Base-by-base conservation (phyloP, 2,329 filamentous ascomycete species). In the Cordyceps tenuipes region DNA sequence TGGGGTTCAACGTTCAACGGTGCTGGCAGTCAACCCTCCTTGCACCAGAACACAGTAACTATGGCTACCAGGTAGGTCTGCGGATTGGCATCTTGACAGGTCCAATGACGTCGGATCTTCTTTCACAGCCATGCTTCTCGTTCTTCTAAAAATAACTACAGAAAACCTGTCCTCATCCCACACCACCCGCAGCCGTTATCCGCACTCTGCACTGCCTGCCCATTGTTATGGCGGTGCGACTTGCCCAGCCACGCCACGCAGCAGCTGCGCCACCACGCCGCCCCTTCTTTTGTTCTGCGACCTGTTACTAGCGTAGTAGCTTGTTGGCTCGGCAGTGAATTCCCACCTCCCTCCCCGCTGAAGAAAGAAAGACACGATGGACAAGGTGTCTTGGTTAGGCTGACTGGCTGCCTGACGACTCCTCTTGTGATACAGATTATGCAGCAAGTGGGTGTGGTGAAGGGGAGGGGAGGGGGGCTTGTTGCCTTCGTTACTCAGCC, bases 201-300 rank as follows among this genome's bases (percentile, higher is more conserved):
- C 51, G 39, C 51, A 29, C 53, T 36, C 34, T 36, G 34, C 39
- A 15, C 39, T 47, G 47, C 44, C n/a, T 47, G 47, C 44, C n/a
- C 43, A n/a, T 36, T 19, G 23, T 34, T 47, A 3, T 47, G 21
- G 41, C 23, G 53, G 44, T 47, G 21, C 44, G 44, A 5, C 10
- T n/a, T n/a, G n/a, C n/a, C n/a, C 4, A 36, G 53, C 53, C 26
- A 29, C 36, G 53, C 53, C 41, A 47, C 53, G 43, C n/a, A 47
- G 31, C 26, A 5, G 53, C 53, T 56, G 53, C 53, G 53, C 53
- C 53, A 56, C 53, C 53, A 56, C n/a, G n/a, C 21, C 53, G 23
- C 41, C 41, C 34, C 34, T 13, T 36, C 29, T 29, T 29, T 29
- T 29, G 29, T 29, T 29, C 23, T 23, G 23, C 23, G 2, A 23